Conservation (phyloP, 1,284 basidiomycete genomes). For the Agaricales sp. region DNA sequence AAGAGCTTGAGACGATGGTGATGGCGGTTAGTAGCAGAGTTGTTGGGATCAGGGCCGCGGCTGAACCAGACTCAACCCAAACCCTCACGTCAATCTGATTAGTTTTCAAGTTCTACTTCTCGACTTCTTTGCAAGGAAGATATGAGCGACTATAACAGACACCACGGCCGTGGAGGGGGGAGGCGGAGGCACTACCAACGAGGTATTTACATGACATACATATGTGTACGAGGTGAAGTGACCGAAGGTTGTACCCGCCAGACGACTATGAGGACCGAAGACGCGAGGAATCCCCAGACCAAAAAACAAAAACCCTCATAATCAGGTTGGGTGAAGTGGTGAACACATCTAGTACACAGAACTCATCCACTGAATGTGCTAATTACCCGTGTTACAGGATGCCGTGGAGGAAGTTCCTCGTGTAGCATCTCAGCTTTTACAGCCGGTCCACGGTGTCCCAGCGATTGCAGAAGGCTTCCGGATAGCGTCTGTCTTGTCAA, state of each 20-base stretch:
- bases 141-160: conserved; percentile 1
- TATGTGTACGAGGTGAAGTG: not conserved
- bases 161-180: not conserved
- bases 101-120: not conserved
- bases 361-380: not conserved
- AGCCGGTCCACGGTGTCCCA: conserved; percentile 47
- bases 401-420: conserved; percentile 59
- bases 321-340: conserved; percentile 80
- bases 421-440: conserved; percentile 54
- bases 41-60: not conserved
- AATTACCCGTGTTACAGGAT: conserved; percentile 36
- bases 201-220: not conserved
- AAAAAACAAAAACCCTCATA: conserved; percentile 59
- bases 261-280: conserved; percentile 60
- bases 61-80: not conserved
- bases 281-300: conserved; percentile 65
- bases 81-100: not conserved
- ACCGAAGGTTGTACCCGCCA: conserved; percentile 20
- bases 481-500: conserved; percentile 47
- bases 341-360: conserved; percentile 21
- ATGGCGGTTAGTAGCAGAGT: not conserved
- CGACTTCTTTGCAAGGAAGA: not conserved
- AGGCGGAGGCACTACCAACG: not conserved
- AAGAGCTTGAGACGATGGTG: not conserved
- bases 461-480: conserved; percentile 68